Base-by-base conservation (phyloP, 2,329 filamentous ascomycete species). In the Verticillium dahliae region DNA sequence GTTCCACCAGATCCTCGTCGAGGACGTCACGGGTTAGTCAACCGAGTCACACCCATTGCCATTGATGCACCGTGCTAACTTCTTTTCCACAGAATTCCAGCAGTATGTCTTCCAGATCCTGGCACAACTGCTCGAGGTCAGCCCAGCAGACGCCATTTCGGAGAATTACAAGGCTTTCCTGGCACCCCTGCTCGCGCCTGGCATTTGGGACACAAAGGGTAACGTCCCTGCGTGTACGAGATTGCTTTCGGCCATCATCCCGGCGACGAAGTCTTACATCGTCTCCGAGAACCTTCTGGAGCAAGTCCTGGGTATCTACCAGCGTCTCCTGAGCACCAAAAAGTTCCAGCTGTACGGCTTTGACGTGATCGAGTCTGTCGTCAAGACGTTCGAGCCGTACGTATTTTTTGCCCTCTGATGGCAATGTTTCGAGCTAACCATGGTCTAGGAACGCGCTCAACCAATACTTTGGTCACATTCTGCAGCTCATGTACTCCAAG, bases 41-140 rank as follows among this genome's bases (percentile, higher is more conserved):
- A 31, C 5, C 27, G 27, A 31, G 7, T 18, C 33, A 9, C 13
- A 6, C 31, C 6, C 5, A 4, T 35, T 10, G 35, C 15, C 56
- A 27, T 27, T 57, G 15, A 9, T 22, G 18, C 18, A 4, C 22
- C 11, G 10, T 27, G 64, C 73, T 80, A 71, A 78, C 71, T 38
- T 33, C 13, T 22, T 27, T 50, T 5, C 27, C 38, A 11, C 66
- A 89, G 95, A 99, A 76, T 99, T 99, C 72, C 89, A 92, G 71
- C 95, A 94, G 5, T 99, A 98, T 69, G 88, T 98, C 60, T 97
- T 99, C 81, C 95, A 99, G 73, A 85, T 99, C 39, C 90, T 98
- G 65, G 91, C 94, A 2, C 91, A 94, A 59, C 84, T 99, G 14
- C 83, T 99, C 3, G 94, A 98, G 75, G 86, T 90, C 7, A 94